Evolutionary conservation across 163 green algal species (phyloP), one percentile per base, ranked within the genome.

Genomic region (Trebouxia gelatinosa): DNA sequence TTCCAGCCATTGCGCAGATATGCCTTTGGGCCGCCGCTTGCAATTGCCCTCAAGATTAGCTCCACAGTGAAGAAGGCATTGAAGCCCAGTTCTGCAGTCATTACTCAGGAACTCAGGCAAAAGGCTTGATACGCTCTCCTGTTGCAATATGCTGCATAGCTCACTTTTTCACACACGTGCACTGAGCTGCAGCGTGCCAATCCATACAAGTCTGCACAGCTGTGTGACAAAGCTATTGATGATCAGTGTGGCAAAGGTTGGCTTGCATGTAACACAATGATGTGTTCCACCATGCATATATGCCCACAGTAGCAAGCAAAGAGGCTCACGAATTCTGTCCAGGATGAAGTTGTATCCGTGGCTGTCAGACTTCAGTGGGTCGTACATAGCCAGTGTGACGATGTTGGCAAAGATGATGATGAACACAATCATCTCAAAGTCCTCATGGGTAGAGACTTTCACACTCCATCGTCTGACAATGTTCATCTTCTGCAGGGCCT

Each of bases 1-100:
- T 96, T 96, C 92, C 92, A 96, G 28, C 90, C 79, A 32, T 83
- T 74, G 58, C 71, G 48, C n/a, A 96, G 79, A 80, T 96, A 94
- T 0, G 68, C 74, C 9, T 81, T 66, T 9, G 83, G 31, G 32
- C 90, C 87, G 13, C 88, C 86, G 28, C 88, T 74, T 17, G 90
- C 81, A 11, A 91, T 6, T 9, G 90, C 83, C 37, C 89, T 82
- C 54, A 96, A 28, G 5, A 92, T 5, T 77, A 94, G 88, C 83
- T 95, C 92, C 0, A 92, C 7, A 0, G 89, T 91, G 85, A 94
- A 96, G 29, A 87, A 76, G 0, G 87, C 70, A 81, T 94, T 96
- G 77, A 94, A 87, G 0, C 80, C 84, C 16, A 91, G 67, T 57
- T 97, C 91, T 91, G 85, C 46, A 65, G 23, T 21, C 35, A 59